Percentiles rank a stretch among this genome's conserved stretches.
Evolutionary conservation across 768 basidiomycete species (phyloP).

Genomic region (Leccinellum luteum): DNA sequence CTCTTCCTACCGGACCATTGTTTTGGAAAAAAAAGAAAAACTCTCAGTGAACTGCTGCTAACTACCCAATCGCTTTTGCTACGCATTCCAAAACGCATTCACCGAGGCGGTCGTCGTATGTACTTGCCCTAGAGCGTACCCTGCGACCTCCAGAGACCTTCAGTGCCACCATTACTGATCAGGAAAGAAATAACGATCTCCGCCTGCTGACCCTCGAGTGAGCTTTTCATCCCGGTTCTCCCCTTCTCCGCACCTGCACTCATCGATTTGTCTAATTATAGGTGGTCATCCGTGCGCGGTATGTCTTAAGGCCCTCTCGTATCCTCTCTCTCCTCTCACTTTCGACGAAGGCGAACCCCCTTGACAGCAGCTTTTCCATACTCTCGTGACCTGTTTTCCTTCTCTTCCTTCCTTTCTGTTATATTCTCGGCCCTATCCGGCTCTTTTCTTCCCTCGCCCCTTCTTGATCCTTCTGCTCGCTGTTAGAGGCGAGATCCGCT

Average conservation of each 20-base stretch:
- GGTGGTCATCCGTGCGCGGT: conserved; percentile 84
- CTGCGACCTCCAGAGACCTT: conserved; percentile 41
- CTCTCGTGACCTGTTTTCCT: conserved; percentile 4
- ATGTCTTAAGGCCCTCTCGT: conserved; percentile 26
- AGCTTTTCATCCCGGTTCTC: conserved; percentile 31
- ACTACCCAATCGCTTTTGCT: conserved; percentile 27
- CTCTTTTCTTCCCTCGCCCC: conserved; percentile 59
- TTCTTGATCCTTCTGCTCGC: conserved; percentile 11
- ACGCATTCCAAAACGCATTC: conserved; percentile 15
- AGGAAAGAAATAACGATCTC: conserved; percentile 75
- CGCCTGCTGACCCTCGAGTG: conserved; percentile 80
- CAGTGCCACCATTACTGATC: conserved; percentile 67
- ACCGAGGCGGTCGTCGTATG: conserved; percentile 21
- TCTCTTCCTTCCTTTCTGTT: conserved; percentile 9
- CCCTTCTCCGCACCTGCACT: conserved; percentile 15
- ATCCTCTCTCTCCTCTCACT: conserved; percentile 13
- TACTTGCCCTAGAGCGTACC: conserved; percentile 17
- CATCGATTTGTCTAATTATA: conserved; percentile 28
- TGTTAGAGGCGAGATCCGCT: conserved; percentile 54
- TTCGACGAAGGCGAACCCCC: conserved; percentile 69
- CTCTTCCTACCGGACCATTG: not conserved
- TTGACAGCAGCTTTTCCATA: conserved; percentile 43
- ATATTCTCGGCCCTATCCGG: not conserved
- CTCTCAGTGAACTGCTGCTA: not conserved
- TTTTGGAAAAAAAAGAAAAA: not conserved